A percentile compares a stretch with the other conserved stretches of the same genome.
phyloP scores from a whole-genome alignment of 179 eudicot genomes.

The Vitellaria paradoxa region DNA sequence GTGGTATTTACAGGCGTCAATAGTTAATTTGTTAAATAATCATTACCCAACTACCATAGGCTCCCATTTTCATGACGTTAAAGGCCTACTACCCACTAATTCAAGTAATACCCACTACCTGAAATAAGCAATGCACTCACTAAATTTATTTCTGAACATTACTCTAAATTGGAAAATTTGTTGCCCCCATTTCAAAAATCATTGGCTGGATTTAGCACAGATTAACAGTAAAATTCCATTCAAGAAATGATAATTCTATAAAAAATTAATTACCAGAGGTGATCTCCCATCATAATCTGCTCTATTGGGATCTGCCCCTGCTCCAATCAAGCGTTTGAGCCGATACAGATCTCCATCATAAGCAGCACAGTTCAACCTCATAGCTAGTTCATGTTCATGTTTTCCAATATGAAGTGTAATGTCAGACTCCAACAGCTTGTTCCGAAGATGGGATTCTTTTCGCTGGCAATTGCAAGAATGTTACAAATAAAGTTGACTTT shows the following conservation, averaged over 20 bases:
- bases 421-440: conserved; percentile 52
- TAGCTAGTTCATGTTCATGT: conserved; percentile 71
- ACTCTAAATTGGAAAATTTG: background rate
- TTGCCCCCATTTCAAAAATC: background rate
- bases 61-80: no score
- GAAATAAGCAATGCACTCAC: no score
- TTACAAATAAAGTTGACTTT: background rate
- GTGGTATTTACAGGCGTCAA: no score
- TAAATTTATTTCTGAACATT: background rate
- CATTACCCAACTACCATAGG: no score
- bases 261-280: conserved; percentile 50
- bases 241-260: background rate
- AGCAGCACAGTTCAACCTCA: conserved; percentile 61
- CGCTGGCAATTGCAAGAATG: conserved; percentile 34
- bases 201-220: background rate
- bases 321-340: conserved; percentile 46
- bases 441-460: conserved; percentile 39
- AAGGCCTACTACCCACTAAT: no score
- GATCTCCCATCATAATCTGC: conserved; percentile 73
- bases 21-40: no score
- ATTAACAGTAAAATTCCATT: background rate
- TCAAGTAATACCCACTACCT: no score
- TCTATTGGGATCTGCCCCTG: conserved; percentile 74
- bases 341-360: conserved; percentile 62
- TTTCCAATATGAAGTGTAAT: conserved; percentile 50